Evolutionary conservation across 169 alveolate genomes (phyloP).

Genomic region (Amoebophrya sp.): DNA sequence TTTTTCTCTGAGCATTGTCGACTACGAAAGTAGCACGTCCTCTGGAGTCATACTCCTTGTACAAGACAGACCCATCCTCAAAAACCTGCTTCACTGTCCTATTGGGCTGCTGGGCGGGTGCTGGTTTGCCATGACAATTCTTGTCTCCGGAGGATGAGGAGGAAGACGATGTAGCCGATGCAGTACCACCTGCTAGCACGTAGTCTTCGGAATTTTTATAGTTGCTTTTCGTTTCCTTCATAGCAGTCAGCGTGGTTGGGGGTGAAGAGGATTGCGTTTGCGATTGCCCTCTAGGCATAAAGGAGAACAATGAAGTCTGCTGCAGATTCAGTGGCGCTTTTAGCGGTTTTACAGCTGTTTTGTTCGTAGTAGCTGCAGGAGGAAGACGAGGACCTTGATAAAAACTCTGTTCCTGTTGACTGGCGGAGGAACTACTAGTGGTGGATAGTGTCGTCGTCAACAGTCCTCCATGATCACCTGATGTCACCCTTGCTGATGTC

Average conservation of each 20-base stretch:
- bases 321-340: no score
- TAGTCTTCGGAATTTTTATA: background rate
- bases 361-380: no score
- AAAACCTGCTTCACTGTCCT: background rate
- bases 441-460: no score
- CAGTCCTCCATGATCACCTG: no score
- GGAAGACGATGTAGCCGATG: background rate
- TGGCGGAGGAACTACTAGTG: no score
- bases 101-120: background rate
- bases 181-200: background rate
- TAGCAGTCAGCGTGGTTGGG: background rate
- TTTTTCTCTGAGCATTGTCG: background rate
- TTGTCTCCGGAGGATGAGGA: background rate
- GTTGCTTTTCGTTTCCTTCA: background rate
- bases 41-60: background rate
- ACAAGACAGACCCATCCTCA: background rate
- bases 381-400: no score
- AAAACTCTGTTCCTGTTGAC: no score
- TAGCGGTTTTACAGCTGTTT: no score
- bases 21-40: background rate
- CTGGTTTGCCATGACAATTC: background rate
- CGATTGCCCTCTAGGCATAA: no score
- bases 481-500: no score
- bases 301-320: no score
- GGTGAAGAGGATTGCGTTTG: background rate